Conservation (phyloP, 2,329 filamentous ascomycete species). For the Coniochaeta pulveracea region DNA sequence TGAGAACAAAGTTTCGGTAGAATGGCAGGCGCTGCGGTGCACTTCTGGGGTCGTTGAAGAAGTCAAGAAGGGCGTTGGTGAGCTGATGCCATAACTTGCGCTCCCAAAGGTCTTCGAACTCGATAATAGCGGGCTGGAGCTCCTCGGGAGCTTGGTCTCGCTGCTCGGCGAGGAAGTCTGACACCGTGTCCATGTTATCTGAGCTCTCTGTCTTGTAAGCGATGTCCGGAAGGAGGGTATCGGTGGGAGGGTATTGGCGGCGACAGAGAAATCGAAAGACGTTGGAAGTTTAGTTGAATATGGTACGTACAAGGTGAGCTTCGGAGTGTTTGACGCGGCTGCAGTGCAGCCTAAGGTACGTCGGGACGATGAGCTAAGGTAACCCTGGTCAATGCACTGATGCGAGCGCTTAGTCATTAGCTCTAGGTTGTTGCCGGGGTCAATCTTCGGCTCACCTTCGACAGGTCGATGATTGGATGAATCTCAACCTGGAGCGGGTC, state of each 20-base stretch:
- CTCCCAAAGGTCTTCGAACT: conserved; percentile 96
- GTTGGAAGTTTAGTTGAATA: conserved; percentile 5
- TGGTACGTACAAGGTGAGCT: conserved; percentile 9
- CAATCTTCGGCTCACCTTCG: background rate
- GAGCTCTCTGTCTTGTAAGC: too few relatives aligned
- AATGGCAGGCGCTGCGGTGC: conserved; percentile 75
- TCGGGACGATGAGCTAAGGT: conserved; percentile 7
- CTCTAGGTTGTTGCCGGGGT: background rate
- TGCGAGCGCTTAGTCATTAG: conserved; percentile 7
- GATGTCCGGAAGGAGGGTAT: conserved; percentile 2
- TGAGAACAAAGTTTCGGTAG: conserved; percentile 90
- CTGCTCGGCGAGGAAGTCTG: conserved; percentile 85
- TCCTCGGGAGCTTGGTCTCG: conserved; percentile 80
- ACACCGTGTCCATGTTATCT: conserved; percentile 79
- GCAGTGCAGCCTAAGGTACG: conserved; percentile 32
- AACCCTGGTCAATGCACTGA: background rate
- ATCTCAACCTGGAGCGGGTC: background rate
- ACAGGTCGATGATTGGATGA: conserved; percentile 9
- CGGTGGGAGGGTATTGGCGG: background rate
- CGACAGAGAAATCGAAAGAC: conserved; percentile 1
- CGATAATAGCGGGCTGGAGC: conserved; percentile 76
- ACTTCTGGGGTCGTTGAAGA: conserved; percentile 77
- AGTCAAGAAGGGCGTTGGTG: conserved; percentile 76
- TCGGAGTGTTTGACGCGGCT: conserved; percentile 25
- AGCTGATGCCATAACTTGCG: conserved; percentile 98